Conservation (phyloP, 768 basidiomycete species). For the Lentinula boryana region DNA sequence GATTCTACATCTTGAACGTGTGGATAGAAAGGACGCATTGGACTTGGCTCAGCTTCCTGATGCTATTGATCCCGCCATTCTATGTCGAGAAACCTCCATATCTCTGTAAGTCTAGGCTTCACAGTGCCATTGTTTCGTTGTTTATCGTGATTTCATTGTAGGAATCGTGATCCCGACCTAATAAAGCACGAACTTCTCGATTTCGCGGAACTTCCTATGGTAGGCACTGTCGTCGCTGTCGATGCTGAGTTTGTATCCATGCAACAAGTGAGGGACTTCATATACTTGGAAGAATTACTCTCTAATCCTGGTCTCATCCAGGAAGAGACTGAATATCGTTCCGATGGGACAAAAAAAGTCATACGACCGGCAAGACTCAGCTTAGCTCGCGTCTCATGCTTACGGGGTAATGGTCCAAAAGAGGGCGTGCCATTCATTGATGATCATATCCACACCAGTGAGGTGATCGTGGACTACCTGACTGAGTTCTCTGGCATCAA, state of each 20-base stretch:
- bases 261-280: constrained; percentile 61
- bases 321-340: constrained; percentile 95
- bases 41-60: constrained; percentile 63
- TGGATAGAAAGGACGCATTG: constrained; percentile 50
- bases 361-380: constrained; percentile 88
- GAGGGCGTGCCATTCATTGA: constrained; percentile 93
- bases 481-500: constrained; percentile 96
- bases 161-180: constrained; percentile 66
- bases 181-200: constrained; percentile 77
- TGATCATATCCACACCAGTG: constrained; percentile 96
- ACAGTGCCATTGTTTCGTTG: not conserved
- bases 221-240: constrained; percentile 88
- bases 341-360: constrained; percentile 91
- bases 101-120: constrained; percentile 46
- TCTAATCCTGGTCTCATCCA: constrained; percentile 20
- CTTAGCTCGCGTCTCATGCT: constrained; percentile 89
- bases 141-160: constrained; percentile 19
- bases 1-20: constrained; percentile 83
- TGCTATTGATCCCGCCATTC: constrained; percentile 64
- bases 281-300: not conserved
- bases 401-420: constrained; percentile 78
- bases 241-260: constrained; percentile 98
- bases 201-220: constrained; percentile 71
- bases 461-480: constrained; percentile 91
- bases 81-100: constrained; percentile 85